These are phyloP conservation scores for Microcyclosporella mali DNA, from an alignment of 2,329 filamentous ascomycete species.

Conservation along the genomic window DNA sequence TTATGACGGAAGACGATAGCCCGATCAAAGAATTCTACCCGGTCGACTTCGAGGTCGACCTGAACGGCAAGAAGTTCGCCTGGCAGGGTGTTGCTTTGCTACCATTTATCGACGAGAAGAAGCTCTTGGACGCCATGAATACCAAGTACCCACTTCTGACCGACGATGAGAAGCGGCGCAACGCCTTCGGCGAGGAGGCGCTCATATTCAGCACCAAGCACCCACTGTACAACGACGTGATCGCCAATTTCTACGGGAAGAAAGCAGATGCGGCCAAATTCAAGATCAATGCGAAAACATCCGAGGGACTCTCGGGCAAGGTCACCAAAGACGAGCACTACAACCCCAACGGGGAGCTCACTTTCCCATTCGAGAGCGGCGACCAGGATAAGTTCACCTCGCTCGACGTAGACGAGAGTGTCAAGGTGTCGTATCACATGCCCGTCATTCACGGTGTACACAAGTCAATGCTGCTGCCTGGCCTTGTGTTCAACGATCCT, in stretches of 20 bases:
- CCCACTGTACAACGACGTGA: conserved; percentile 78
- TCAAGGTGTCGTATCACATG: conserved; percentile 84
- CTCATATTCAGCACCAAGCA: conserved; percentile 80
- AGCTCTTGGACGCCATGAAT: conserved; percentile 73
- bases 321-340: conserved; percentile 78
- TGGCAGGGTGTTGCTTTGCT: conserved; percentile 94
- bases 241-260: conserved; percentile 85
- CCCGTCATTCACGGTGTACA: conserved; percentile 66
- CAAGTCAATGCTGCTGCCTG: conserved; percentile 90
- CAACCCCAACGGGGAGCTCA: conserved; percentile 68
- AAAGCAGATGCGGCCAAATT: conserved; percentile 62
- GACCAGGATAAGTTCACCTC: conserved; percentile 56
- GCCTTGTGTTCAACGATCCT: conserved; percentile 65
- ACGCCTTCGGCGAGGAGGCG: conserved; percentile 72
- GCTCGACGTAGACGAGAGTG: conserved; percentile 77
- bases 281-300: conserved; percentile 67
- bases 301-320: conserved; percentile 70
- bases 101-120: conserved; percentile 91
- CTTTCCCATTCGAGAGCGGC: conserved; percentile 36
- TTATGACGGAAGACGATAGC: conserved; percentile 84
- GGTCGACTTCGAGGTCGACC: conserved; percentile 82
- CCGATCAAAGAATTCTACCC: conserved; percentile 98
- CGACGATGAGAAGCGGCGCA: conserved; percentile 69
- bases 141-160: conserved; percentile 75
- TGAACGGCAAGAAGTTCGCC: conserved; percentile 97